Evolutionary conservation across 1,284 basidiomycete species (phyloP).

Genomic region (Sanghuangporus weigelae): DNA sequence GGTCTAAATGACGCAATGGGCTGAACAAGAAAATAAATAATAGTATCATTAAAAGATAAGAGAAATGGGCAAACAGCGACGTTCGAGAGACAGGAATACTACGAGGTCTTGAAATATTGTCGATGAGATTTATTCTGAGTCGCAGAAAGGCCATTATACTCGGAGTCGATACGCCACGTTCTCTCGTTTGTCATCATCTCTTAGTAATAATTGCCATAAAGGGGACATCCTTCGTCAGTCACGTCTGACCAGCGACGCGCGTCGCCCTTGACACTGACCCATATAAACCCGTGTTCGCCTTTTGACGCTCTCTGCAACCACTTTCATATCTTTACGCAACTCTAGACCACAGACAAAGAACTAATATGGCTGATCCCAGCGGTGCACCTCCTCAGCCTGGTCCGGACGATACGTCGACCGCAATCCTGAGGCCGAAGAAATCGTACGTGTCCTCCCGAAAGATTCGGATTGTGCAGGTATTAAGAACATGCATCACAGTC

Average conservation of each 20-base stretch:
- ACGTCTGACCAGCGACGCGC: constrained; percentile 32
- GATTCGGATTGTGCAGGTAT: constrained; percentile 18
- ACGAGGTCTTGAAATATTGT: not conserved
- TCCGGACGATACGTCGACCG: constrained; percentile 84
- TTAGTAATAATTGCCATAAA: not conserved
- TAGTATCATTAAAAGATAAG: not conserved
- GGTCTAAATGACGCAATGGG: too few relatives aligned
- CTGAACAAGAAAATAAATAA: not conserved
- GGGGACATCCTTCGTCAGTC: not conserved
- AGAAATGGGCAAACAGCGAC: not conserved
- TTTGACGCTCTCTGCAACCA: constrained; percentile 20
- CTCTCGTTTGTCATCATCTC: not conserved
- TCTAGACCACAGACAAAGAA: not conserved
- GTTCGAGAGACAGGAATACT: not conserved
- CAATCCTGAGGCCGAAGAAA: constrained; percentile 93
- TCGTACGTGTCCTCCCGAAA: constrained; percentile 56
- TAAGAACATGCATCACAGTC: constrained; percentile 42
- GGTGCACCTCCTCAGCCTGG: constrained; percentile 72
- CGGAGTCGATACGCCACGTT: too few relatives aligned
- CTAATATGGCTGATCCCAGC: constrained; percentile 68
- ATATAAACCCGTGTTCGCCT: constrained; percentile 25
- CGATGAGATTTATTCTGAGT: constrained; percentile 28
- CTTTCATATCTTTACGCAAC: constrained; percentile 18
- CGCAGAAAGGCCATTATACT: constrained; percentile 67
- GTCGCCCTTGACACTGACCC: constrained; percentile 31